Percentiles rank a stretch among this genome's conserved stretches.
Conservation (phyloP, 1,284 basidiomycete genomes). For the Fomitopsis betulina region DNA sequence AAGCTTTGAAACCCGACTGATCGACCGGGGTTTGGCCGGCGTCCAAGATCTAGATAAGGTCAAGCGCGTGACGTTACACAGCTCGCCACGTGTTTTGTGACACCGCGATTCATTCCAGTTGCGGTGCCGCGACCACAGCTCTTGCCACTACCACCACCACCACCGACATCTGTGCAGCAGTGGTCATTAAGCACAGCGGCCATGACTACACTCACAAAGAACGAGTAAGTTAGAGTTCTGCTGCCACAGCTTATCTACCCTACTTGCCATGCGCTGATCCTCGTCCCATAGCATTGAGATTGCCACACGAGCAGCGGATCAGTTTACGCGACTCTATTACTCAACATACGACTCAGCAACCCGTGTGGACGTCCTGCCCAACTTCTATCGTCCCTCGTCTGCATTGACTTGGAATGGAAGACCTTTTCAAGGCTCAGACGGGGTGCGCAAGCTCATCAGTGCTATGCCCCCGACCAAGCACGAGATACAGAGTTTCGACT, state of each 20-base stretch:
- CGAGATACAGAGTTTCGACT: constrained; percentile 82
- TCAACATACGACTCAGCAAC: constrained; percentile 71
- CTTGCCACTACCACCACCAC: not conserved
- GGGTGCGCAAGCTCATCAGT: constrained; percentile 57
- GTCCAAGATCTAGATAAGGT: not conserved
- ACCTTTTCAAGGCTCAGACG: constrained; percentile 65
- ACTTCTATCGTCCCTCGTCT: constrained; percentile 73
- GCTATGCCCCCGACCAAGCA: constrained; percentile 74
- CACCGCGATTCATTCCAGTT: not conserved
- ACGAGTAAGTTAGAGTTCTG: constrained; percentile 14
- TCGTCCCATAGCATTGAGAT: constrained; percentile 61
- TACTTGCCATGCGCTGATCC: constrained; percentile 3
- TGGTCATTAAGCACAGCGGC: not conserved
- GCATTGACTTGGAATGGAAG: constrained; percentile 85
- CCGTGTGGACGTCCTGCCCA: constrained; percentile 63
- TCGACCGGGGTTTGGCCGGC: constrained; percentile 1
- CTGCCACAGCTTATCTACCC: not conserved
- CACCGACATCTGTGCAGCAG: not conserved
- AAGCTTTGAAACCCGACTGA: not conserved
- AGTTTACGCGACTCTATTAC: constrained; percentile 77
- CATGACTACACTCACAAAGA: constrained; percentile 23
- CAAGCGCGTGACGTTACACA: not conserved
- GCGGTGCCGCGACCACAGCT: not conserved
- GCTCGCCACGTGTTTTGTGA: not conserved
- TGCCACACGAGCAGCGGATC: constrained; percentile 73